Conservation (phyloP, 805 yeast species). For the Saccharomycopsis sp. region DNA sequence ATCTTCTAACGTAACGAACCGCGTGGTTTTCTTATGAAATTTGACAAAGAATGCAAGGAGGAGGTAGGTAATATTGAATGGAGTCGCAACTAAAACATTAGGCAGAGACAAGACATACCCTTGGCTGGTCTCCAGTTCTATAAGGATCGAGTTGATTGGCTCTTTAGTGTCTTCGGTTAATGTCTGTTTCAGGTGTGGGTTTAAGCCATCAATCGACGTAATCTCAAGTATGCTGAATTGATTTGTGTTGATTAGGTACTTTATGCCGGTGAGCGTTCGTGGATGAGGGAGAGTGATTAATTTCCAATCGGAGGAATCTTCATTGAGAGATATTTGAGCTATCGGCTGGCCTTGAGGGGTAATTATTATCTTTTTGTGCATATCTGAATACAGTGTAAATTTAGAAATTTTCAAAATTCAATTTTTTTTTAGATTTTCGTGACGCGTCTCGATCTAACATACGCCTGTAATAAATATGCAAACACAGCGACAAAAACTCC, state of each 20-base stretch:
- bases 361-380: no score
- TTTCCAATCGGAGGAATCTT: background rate
- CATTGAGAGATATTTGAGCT: no score
- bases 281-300: slow-evolving; percentile 5
- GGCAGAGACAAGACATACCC: no score
- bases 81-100: slow-evolving; percentile 10
- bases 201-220: background rate
- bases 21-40: background rate
- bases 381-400: no score
- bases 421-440: no score
- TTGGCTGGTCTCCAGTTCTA: background rate
- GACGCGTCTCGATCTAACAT: no score
- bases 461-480: no score
- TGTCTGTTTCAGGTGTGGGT: slow-evolving; percentile 1
- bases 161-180: background rate
- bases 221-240: background rate
- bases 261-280: background rate
- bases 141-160: background rate
- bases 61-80: slow-evolving; percentile 9
- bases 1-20: slow-evolving; percentile 17
- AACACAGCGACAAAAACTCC: no score
- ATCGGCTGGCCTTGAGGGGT: no score
- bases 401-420: no score
- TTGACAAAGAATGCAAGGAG: slow-evolving; percentile 10
- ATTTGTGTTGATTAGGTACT: background rate